Percentiles rank a stretch among this genome's conserved stretches.
Evolutionary conservation across 202 grass and related monocot species (phyloP).

Genomic region (Saccharum hybrid): DNA sequence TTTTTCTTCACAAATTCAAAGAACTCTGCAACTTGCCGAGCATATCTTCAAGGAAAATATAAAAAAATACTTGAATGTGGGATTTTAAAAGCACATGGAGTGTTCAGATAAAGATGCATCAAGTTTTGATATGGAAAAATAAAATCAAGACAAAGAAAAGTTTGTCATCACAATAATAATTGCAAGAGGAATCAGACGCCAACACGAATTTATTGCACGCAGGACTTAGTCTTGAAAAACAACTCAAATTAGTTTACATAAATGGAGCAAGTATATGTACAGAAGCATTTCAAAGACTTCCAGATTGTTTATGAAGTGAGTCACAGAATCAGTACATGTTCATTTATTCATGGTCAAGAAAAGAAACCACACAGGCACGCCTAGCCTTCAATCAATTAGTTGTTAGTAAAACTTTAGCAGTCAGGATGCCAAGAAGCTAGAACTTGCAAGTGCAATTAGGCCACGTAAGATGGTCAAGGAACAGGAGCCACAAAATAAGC

Average conservation of each 20-base stretch:
- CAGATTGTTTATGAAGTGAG: conserved; percentile 25
- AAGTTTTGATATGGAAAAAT: conserved; percentile 19
- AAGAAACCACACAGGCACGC: not conserved
- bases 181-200: not conserved
- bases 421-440: conserved; percentile 14
- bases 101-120: not conserved
- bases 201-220: not conserved
- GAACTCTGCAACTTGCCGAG: conserved; percentile 90
- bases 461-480: conserved; percentile 21
- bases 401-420: conserved; percentile 23
- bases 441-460: not conserved
- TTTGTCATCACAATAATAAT: not conserved
- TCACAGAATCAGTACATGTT: not conserved
- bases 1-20: conserved; percentile 98
- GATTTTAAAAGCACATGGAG: conserved; percentile 25
- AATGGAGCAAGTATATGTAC: not conserved
- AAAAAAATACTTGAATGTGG: not conserved
- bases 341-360: conserved; percentile 12
- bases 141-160: conserved; percentile 1
- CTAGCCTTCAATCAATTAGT: conserved; percentile 30
- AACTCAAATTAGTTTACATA: not conserved
- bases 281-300: not conserved
- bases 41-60: conserved; percentile 60
- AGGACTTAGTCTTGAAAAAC: conserved; percentile 1
- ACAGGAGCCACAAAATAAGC: conserved; percentile 21